Evolutionary conservation across 805 yeast genomes (phyloP).

Genomic region (Yarrowia osloensis): DNA sequence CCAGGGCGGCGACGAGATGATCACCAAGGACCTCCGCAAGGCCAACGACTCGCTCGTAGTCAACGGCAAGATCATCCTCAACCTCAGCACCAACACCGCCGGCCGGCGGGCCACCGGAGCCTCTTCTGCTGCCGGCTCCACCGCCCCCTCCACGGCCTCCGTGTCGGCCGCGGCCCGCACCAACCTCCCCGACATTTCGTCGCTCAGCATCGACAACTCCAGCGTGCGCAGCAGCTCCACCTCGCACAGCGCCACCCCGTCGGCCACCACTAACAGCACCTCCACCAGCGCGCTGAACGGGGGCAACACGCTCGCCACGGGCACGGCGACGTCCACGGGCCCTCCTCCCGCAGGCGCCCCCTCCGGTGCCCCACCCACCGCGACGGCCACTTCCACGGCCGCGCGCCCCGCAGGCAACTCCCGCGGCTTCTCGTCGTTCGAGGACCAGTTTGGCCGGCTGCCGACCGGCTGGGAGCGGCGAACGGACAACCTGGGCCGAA

Average conservation of each 20-base stretch:
- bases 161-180: constrained; percentile 21
- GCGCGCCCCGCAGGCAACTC: constrained; percentile 31
- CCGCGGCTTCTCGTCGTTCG: constrained; percentile 82
- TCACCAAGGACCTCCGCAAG: constrained; percentile 87
- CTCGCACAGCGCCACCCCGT: constrained; percentile 33
- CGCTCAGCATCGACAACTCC: constrained; percentile 34
- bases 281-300: constrained; percentile 37
- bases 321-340: background rate
- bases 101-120: constrained; percentile 35
- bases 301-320: background rate
- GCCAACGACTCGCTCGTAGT: constrained; percentile 90
- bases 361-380: constrained; percentile 31
- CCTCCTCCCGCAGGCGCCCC: background rate
- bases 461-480: constrained; percentile 99
- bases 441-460: constrained; percentile 92
- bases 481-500: constrained; percentile 95
- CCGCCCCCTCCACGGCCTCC: constrained; percentile 36
- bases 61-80: constrained; percentile 84
- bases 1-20: constrained; percentile 61
- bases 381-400: constrained; percentile 35
- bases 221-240: constrained; percentile 35
- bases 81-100: constrained; percentile 42
- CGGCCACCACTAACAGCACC: constrained; percentile 38
- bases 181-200: constrained; percentile 31
- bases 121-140: constrained; percentile 32